A percentile compares a stretch with the other conserved stretches of the same genome.
Evolutionary conservation across 192 early-diverging fungal genomes (phyloP).

Genomic region (Coemansia sp.): DNA sequence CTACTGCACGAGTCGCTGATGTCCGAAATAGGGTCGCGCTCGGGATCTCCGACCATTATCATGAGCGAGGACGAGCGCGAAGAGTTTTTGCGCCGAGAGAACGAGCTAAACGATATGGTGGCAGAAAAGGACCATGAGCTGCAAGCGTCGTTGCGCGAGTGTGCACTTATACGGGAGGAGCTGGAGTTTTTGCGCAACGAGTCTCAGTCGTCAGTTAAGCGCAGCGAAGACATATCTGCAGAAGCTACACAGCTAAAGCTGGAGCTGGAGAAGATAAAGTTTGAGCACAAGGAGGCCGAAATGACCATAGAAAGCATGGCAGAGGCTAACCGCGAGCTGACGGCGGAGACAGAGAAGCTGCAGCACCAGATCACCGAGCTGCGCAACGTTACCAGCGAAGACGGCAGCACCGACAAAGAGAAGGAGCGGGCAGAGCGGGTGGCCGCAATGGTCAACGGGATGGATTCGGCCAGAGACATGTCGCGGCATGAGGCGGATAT

Average conservation of each 20-base stretch:
- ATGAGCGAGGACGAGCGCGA: constrained; percentile 89
- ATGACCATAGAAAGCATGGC: constrained; percentile 88
- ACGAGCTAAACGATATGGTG: constrained; percentile 91
- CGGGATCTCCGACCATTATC: constrained; percentile 70
- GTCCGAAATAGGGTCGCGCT: constrained; percentile 44
- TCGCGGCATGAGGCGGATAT: constrained; percentile 54
- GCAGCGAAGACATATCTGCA: constrained; percentile 69
- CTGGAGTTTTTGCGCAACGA: constrained; percentile 66
- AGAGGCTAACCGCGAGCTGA: constrained; percentile 79
- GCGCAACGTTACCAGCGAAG: constrained; percentile 25
- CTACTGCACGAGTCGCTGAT: constrained; percentile 50
- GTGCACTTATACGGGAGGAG: constrained; percentile 71
- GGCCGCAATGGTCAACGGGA: constrained; percentile 43
- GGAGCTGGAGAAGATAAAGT: constrained; percentile 83
- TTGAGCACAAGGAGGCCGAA: constrained; percentile 82
- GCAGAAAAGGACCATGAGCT: constrained; percentile 89
- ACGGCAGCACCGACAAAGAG: constrained; percentile 44
- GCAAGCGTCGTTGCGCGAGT: constrained; percentile 56
- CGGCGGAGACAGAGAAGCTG: constrained; percentile 68
- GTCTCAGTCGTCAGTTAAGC: constrained; percentile 54
- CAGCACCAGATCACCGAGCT: constrained; percentile 66
- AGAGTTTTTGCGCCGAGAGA: constrained; percentile 92
- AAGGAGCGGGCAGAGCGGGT: constrained; percentile 57
- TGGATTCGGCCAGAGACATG: constrained; percentile 48
- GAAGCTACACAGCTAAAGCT: constrained; percentile 77